Conservation (phyloP, 2,329 filamentous ascomycete species). For the Nigrospora osmanthi region DNA sequence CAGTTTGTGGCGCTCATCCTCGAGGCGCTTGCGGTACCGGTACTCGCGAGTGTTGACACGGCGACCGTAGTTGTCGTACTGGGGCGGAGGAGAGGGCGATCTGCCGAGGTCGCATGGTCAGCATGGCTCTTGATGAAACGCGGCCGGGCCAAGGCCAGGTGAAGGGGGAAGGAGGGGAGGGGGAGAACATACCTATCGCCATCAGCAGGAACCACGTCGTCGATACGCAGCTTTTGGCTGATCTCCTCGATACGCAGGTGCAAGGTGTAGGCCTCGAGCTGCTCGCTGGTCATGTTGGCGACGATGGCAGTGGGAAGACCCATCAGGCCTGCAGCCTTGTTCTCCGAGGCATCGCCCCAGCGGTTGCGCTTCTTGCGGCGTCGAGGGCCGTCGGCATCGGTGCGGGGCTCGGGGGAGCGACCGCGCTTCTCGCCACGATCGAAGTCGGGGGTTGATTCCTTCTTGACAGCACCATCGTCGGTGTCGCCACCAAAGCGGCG, state of each 20-base stretch:
- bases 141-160: not conserved
- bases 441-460: slow-evolving; percentile 24
- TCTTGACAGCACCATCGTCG: slow-evolving; percentile 23
- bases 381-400: slow-evolving; percentile 66
- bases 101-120: slow-evolving; percentile 34
- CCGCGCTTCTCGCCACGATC: slow-evolving; percentile 69
- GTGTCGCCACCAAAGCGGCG: slow-evolving; percentile 68
- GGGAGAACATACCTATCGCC: slow-evolving; percentile 70
- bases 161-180: not conserved
- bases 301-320: slow-evolving; percentile 93
- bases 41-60: slow-evolving; percentile 99
- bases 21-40: slow-evolving; percentile 93
- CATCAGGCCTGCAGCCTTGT: slow-evolving; percentile 98
- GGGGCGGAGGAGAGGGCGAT: slow-evolving; percentile 89
- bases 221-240: slow-evolving; percentile 97
- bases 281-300: slow-evolving; percentile 96
- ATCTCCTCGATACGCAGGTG: slow-evolving; percentile 98
- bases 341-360: slow-evolving; percentile 95
- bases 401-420: slow-evolving; percentile 80
- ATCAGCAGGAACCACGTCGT: slow-evolving; percentile 96
- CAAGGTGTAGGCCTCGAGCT: slow-evolving; percentile 93
- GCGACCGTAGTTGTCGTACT: slow-evolving; percentile 98
- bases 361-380: slow-evolving; percentile 97
- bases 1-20: slow-evolving; percentile 97
- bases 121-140: not conserved